Conservation (phyloP, 495 filamentous ascomycete species). For the Aspergillus sparsus region DNA sequence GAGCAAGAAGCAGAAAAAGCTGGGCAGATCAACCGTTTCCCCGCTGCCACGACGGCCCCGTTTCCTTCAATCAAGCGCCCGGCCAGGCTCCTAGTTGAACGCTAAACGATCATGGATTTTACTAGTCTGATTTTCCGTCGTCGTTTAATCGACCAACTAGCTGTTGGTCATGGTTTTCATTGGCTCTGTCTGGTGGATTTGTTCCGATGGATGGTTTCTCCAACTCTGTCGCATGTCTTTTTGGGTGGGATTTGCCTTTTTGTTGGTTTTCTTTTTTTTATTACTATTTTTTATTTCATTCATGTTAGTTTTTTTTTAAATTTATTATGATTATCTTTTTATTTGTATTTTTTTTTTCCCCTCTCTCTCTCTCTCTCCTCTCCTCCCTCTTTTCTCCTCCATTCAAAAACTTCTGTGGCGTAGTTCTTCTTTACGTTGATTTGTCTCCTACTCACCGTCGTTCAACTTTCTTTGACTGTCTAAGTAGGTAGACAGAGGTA, state of each 20-base stretch:
- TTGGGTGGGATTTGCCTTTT: slow-evolving; percentile 22
- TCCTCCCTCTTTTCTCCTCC: neutral
- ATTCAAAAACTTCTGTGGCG: no score
- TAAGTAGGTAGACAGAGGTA: no score
- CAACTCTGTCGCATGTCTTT: slow-evolving; percentile 21
- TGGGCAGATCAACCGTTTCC: slow-evolving; percentile 24
- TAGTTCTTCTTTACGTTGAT: no score
- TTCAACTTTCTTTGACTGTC: no score
- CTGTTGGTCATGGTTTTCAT: slow-evolving; percentile 12
- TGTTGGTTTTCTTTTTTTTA: slow-evolving; percentile 12
- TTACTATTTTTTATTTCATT: slow-evolving; percentile 15
- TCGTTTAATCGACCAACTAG: slow-evolving; percentile 12
- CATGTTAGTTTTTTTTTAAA: slow-evolving; percentile 18
- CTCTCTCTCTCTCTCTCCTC: slow-evolving; percentile 16
- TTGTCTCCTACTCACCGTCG: no score
- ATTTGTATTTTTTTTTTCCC: slow-evolving; percentile 15
- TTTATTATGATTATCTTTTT: slow-evolving; percentile 12
- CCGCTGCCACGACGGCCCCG: slow-evolving; percentile 24
- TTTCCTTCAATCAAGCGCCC: slow-evolving; percentile 6
- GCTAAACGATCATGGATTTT: slow-evolving; percentile 11
- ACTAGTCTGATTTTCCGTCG: slow-evolving; percentile 14
- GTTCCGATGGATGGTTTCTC: slow-evolving; percentile 20
- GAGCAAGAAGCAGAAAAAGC: neutral
- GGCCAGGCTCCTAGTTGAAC: slow-evolving; percentile 1
- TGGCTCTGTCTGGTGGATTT: slow-evolving; percentile 13